phyloP scores from a whole-genome alignment of 2,329 filamentous ascomycete species.

The Arthroderma sp. region DNA sequence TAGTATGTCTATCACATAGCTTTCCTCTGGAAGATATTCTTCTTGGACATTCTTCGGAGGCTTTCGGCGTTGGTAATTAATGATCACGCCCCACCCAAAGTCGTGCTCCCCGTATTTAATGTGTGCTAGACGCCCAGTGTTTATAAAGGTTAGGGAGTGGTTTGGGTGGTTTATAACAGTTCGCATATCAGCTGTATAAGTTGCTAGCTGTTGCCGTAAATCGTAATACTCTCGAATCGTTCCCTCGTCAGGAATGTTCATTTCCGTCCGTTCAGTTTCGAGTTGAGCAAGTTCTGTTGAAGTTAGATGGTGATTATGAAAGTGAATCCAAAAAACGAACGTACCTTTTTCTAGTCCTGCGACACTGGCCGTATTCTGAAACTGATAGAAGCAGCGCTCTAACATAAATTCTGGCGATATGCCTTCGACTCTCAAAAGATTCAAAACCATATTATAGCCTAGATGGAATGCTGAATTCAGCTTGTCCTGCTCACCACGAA shows the following conservation, averaged over 20 bases:
- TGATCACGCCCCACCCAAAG: slow-evolving; percentile 88
- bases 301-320: slow-evolving; percentile 15
- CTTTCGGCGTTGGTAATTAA: slow-evolving; percentile 57
- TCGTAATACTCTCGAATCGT: slow-evolving; percentile 92
- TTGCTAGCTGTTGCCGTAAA: slow-evolving; percentile 68
- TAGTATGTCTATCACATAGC: slow-evolving; percentile 70
- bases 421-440: slow-evolving; percentile 93
- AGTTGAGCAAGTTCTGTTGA: slow-evolving; percentile 56
- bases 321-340: slow-evolving; percentile 7
- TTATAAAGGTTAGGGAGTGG: slow-evolving; percentile 71
- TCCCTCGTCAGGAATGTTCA: slow-evolving; percentile 71
- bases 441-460: slow-evolving; percentile 98
- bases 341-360: slow-evolving; percentile 60
- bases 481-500: slow-evolving; percentile 90
- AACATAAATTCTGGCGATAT: slow-evolving; percentile 98
- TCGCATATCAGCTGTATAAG: slow-evolving; percentile 78
- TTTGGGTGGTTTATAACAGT: slow-evolving; percentile 83
- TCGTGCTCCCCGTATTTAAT: slow-evolving; percentile 69
- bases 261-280: slow-evolving; percentile 58
- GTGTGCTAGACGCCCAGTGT: slow-evolving; percentile 73
- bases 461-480: slow-evolving; percentile 96
- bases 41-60: slow-evolving; percentile 52
- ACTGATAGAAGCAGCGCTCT: slow-evolving; percentile 96
- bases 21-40: slow-evolving; percentile 60
- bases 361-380: slow-evolving; percentile 86